phyloP scores from a whole-genome alignment of 768 basidiomycete genomes.

The Hygrocybe punicea region DNA sequence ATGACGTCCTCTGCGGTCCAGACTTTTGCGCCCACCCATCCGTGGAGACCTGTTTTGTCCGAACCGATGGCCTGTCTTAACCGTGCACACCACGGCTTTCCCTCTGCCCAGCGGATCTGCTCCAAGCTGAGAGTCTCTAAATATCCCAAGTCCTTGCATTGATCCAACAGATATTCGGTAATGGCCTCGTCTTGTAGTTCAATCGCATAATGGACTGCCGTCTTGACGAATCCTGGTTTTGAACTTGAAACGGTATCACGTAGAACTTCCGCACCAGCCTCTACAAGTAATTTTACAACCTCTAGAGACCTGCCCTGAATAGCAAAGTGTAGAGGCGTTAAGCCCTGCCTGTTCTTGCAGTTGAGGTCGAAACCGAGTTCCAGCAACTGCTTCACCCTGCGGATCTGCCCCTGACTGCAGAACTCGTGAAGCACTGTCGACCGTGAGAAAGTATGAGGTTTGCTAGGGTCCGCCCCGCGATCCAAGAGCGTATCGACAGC shows the following conservation, averaged over 20 bases:
- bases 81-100: background rate
- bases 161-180: background rate
- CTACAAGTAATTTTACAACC: background rate
- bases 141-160: background rate
- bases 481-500: background rate
- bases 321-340: background rate
- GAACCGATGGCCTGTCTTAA: background rate
- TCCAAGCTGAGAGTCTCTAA: background rate
- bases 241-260: background rate
- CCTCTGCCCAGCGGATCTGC: slow-evolving; percentile 1
- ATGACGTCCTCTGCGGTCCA: background rate
- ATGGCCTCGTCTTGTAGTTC: background rate
- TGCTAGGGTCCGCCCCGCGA: slow-evolving; percentile 1
- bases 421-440: background rate
- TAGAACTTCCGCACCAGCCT: background rate
- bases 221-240: background rate
- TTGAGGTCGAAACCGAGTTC: background rate
- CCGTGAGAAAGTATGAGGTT: background rate
- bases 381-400: background rate
- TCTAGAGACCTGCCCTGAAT: background rate
- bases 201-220: background rate
- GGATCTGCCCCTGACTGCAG: background rate
- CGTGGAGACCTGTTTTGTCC: background rate
- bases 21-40: background rate
- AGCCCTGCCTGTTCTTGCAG: background rate